A percentile compares a stretch with the other conserved stretches of the same genome.
Evolutionary conservation across 2,329 filamentous ascomycete species (phyloP).

Genomic region (Sarocladiaceae sp.): DNA sequence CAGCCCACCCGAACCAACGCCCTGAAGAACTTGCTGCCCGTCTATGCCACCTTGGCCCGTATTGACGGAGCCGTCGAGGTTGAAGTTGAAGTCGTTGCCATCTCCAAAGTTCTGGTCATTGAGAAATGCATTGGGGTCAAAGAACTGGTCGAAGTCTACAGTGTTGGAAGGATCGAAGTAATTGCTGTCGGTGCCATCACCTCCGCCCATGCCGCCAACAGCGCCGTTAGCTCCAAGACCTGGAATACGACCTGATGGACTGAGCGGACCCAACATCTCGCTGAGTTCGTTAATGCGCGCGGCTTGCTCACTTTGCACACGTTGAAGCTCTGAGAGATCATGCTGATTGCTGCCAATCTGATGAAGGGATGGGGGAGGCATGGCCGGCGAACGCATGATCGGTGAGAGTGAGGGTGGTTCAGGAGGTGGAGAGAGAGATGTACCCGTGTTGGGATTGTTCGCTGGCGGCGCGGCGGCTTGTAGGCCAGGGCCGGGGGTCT

Average conservation of each 20-base stretch:
- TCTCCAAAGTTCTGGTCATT: constrained; percentile 31
- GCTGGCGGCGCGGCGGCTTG: constrained; percentile 10
- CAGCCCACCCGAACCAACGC: constrained; percentile 15
- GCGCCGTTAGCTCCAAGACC: constrained; percentile 39
- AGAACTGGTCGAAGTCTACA: constrained; percentile 47
- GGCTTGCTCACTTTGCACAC: constrained; percentile 73
- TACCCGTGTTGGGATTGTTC: background rate
- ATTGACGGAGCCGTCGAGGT: constrained; percentile 30
- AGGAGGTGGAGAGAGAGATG: constrained; percentile 15
- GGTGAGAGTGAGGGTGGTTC: constrained; percentile 39
- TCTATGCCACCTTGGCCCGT: constrained; percentile 13
- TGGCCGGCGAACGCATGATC: constrained; percentile 36
- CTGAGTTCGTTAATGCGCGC: constrained; percentile 69
- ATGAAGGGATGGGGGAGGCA: constrained; percentile 46
- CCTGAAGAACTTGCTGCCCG: too few species aligned
- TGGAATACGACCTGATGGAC: constrained; percentile 71
- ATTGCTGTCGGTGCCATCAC: constrained; percentile 27
- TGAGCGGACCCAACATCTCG: constrained; percentile 69
- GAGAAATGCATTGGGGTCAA: constrained; percentile 35
- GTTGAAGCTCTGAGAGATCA: constrained; percentile 72
- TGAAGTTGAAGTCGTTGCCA: constrained; percentile 46
- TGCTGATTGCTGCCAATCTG: constrained; percentile 63
- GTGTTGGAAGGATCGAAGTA: constrained; percentile 28
- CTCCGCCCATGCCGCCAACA: constrained; percentile 13
- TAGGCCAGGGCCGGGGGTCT: constrained; percentile 1